Percentiles rank a stretch among this genome's conserved stretches.
These are phyloP conservation scores for Zizania palustris DNA, from an alignment of 202 grass and related monocot genomes.

Conservation along the genomic window DNA sequence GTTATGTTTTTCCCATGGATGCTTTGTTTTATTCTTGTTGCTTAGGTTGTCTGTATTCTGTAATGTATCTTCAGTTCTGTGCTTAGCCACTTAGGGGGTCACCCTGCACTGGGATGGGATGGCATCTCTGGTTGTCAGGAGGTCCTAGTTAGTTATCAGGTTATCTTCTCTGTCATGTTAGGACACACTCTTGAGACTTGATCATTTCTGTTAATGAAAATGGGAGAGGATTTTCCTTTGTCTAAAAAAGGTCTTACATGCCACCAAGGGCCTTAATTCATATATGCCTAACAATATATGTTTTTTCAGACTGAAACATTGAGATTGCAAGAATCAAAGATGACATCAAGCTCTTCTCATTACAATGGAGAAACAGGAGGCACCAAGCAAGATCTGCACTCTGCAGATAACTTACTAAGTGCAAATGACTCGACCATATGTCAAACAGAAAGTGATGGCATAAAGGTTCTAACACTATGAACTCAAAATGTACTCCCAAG, in stretches of 20 bases:
- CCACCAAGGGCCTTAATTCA: constrained; percentile 15
- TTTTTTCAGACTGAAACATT: constrained; percentile 46
- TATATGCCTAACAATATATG: constrained; percentile 24
- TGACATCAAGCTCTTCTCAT: constrained; percentile 25
- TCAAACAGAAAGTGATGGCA: constrained; percentile 35
- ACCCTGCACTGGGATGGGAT: too few relatives aligned
- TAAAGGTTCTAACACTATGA: constrained; percentile 30
- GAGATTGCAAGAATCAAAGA: constrained; percentile 21
- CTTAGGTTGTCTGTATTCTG: too few relatives aligned
- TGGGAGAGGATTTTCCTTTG: too few relatives aligned
- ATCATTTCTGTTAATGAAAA: too few relatives aligned
- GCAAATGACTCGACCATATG: not conserved
- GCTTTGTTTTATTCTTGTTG: too few relatives aligned
- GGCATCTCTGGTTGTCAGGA: too few relatives aligned
- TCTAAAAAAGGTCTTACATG: not conserved
- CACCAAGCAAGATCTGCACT: constrained; percentile 25
- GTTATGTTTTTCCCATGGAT: too few relatives aligned
- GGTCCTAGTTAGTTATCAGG: too few relatives aligned
- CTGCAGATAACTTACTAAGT: constrained; percentile 33
- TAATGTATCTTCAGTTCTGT: too few relatives aligned
- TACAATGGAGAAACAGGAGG: constrained; percentile 34
- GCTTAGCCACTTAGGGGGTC: too few relatives aligned
- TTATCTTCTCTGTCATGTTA: too few relatives aligned
- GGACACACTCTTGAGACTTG: too few relatives aligned
- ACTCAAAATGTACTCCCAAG: constrained; percentile 12